These are phyloP conservation scores for Kwoniella sp. DNA, from an alignment of 768 basidiomycete genomes.

Conservation along the genomic window DNA sequence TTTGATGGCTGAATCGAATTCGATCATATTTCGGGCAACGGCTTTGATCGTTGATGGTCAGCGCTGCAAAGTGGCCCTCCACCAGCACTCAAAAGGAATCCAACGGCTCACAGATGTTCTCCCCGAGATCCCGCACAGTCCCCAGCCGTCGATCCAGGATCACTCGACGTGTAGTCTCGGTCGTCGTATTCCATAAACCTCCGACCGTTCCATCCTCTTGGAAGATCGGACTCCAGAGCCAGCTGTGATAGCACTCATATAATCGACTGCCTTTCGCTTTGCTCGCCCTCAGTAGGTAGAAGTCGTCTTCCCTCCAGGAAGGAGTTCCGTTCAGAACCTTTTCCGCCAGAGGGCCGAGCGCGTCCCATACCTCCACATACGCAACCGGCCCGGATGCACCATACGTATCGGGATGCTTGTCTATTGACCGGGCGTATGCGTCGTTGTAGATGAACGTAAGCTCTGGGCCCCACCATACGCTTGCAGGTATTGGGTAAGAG, in stretches of 20 bases:
- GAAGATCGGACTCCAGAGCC: slow-evolving; percentile 42
- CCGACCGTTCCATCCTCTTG: slow-evolving; percentile 35
- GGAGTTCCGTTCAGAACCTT: slow-evolving; percentile 34
- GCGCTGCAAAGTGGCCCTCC: background rate
- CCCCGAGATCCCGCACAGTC: slow-evolving; percentile 35
- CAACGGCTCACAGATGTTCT: slow-evolving; percentile 25
- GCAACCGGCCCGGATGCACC: slow-evolving; percentile 37
- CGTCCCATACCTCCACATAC: slow-evolving; percentile 38
- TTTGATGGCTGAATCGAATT: slow-evolving; percentile 35
- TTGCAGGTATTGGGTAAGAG: slow-evolving; percentile 37
- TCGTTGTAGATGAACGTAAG: slow-evolving; percentile 42
- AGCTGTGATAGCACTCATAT: slow-evolving; percentile 40
- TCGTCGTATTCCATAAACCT: slow-evolving; percentile 42
- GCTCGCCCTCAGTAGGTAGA: slow-evolving; percentile 29
- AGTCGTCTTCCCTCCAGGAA: slow-evolving; percentile 38
- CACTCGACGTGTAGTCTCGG: slow-evolving; percentile 36
- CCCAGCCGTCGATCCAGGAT: slow-evolving; percentile 37
- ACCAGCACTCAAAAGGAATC: background rate
- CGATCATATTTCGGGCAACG: slow-evolving; percentile 36
- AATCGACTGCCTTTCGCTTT: slow-evolving; percentile 21
- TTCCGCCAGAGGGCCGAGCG: slow-evolving; percentile 36
- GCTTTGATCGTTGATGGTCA: slow-evolving; percentile 6
- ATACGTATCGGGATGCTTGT: slow-evolving; percentile 42
- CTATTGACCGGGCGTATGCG: slow-evolving; percentile 34
- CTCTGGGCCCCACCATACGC: slow-evolving; percentile 44